Base-by-base conservation (phyloP, 192 early-diverging fungal genomes). In the Backusella circina region DNA sequence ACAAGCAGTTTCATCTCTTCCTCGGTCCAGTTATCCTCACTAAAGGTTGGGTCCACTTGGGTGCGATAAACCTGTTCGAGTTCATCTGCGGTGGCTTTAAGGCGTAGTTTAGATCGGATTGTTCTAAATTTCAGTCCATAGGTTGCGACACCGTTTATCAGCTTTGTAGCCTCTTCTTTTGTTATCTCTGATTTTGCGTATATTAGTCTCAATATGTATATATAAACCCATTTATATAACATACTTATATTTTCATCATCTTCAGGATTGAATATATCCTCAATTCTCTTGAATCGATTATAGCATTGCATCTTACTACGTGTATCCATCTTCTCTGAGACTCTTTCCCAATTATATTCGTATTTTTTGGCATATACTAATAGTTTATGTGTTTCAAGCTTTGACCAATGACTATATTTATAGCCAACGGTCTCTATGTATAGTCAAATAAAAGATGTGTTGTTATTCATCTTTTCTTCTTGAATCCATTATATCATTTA, bases 41-140 rank as follows among this genome's bases (percentile, higher is more conserved):
- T 23, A 47, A 70, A 23, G 38, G n/a, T 16, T 26, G 69, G 69
- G 47, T 70, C 69, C 26, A 70, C 15, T 70, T 70, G 37, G 23
- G 35, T 70, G 6, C 23, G 2, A 70, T 70, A 70, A 31, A 30
- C 23, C 15, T 70, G 15, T 18, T 26, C 15, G 13, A 70, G 35
- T 13, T 38, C n/a, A 0, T 47, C 26, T 2, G 21, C 13, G 39
- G 5, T 70, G 9, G 1, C 12, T 16, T 7, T 15, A 8, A 30
- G 37, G 12, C 13, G 26, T 70, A 70, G 28, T n/a, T 41, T 47
- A 2, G 39, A 3, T 44, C 13, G 3, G 10, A 70, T 38, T 6
- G 5, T 5, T 47, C 47, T 70, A 30, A 41, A 70, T 3, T 41
- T 15, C 26, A 23, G 41, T 3, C 69, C 69, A 9, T 30, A 15